Base-by-base conservation (phyloP, 2,329 filamentous ascomycete genomes). In the Calonectria pseudoturangicola region DNA sequence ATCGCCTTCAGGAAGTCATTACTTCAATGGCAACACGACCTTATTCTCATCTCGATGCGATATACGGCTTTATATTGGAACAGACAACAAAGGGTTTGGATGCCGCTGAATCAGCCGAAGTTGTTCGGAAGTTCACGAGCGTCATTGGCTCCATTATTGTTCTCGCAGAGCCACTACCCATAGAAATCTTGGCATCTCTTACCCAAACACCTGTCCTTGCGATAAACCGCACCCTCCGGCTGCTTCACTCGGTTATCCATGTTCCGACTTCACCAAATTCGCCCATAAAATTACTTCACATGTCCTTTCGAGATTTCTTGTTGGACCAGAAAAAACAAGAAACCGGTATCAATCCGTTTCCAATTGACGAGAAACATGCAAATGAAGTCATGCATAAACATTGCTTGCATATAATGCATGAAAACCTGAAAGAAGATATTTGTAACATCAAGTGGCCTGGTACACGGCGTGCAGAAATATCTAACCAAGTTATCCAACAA, bases 241-340 rank as follows among this genome's bases (percentile, higher is more conserved):
- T 45, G 2, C 70, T 79, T 5, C 77, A 78, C 12, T 76, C 77
- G 0, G 72, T 79, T 0, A 33, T 78, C 0, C 51, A 63, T 13
- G 25, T 75, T 18, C 73, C 69, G 1, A 8, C 0, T 0, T 56
- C 51, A 2, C 0, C 33, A 1, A 18, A n/a, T 2, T 2, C 10
- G 0, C 72, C 75, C 0, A 8, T 79, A 6, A 51, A 74, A 10
- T 13, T 77, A 3, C 13, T 78, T 0, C 77, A 79, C n/a, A 4
- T 76, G 0, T 85, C 84, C 0, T 86, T 86, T 60, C 81, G 80
- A 21, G 83, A 86, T 67, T 85, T 85, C 76, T 81, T 87, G 1
- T 30, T 83, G 3, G 78, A 85, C 68, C 60, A 73, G 1, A 68
- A 78, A 16, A 82, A 79, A 70, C 71, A 41, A 41, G 39, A 41